phyloP scores from a whole-genome alignment of 2,329 filamentous ascomycete species.

The Ascochyta rabiei region DNA sequence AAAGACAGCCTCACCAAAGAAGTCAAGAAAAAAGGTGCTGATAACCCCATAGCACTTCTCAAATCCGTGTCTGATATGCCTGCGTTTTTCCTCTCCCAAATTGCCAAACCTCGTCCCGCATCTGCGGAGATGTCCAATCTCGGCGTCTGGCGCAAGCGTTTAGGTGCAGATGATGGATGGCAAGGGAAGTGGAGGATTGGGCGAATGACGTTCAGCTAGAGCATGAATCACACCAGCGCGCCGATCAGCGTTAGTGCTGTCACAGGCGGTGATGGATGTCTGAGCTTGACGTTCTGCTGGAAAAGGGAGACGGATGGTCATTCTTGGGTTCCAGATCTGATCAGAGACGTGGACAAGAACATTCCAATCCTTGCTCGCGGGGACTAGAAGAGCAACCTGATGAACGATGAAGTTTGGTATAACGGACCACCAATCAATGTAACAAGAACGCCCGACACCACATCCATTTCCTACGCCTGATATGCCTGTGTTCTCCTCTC shows the following conservation, averaged over 20 bases:
- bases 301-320: no score
- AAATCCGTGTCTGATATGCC: slow-evolving; percentile 51
- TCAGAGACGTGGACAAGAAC: no score
- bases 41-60: slow-evolving; percentile 48
- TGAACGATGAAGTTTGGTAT: not conserved
- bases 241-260: slow-evolving; percentile 50
- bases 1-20: slow-evolving; percentile 21
- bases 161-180: not conserved
- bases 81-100: slow-evolving; percentile 44
- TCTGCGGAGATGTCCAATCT: slow-evolving; percentile 57
- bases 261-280: slow-evolving; percentile 53
- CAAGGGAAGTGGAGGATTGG: slow-evolving; percentile 37
- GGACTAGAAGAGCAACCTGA: not conserved
- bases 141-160: slow-evolving; percentile 39
- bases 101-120: slow-evolving; percentile 48
- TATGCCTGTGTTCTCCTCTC: not conserved
- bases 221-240: slow-evolving; percentile 46
- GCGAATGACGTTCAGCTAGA: slow-evolving; percentile 55
- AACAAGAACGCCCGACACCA: not conserved
- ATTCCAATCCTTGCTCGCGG: not conserved
- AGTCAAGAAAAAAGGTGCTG: slow-evolving; percentile 28
- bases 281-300: slow-evolving; percentile 52
- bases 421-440: not conserved
- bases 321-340: no score
- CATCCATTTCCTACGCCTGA: no score